Conservation (phyloP, 2,329 filamentous ascomycete genomes). For the Endothia cerciana region DNA sequence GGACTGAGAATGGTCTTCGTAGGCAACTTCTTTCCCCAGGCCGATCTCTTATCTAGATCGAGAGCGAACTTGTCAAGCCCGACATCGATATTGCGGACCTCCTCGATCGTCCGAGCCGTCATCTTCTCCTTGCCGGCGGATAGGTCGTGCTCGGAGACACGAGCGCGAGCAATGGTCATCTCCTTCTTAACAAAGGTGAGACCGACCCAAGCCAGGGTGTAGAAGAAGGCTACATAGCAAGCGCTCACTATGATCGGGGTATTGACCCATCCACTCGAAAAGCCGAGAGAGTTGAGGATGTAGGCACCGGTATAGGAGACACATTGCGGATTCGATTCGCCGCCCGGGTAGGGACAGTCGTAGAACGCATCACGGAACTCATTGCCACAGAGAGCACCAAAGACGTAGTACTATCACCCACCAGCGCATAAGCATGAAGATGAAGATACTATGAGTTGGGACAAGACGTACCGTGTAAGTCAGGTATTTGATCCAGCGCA, state of each 20-base stretch:
- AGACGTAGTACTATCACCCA: constrained; percentile 64
- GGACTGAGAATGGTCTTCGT: constrained; percentile 67
- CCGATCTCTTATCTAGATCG: constrained; percentile 63
- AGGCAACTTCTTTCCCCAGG: constrained; percentile 55
- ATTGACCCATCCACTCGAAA: constrained; percentile 69
- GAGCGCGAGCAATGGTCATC: constrained; percentile 69
- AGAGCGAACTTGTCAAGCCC: constrained; percentile 67
- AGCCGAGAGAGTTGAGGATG: constrained; percentile 70
- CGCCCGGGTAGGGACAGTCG: constrained; percentile 67
- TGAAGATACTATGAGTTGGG: too few species aligned
- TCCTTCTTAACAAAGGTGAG: constrained; percentile 68
- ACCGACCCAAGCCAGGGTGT: constrained; percentile 61
- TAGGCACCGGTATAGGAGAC: constrained; percentile 70
- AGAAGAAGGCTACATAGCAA: constrained; percentile 67
- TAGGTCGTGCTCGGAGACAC: constrained; percentile 61
- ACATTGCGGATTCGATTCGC: constrained; percentile 67
- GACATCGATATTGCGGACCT: constrained; percentile 66
- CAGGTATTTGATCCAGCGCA: constrained; percentile 76
- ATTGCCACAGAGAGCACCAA: constrained; percentile 72
- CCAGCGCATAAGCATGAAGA: constrained; percentile 29
- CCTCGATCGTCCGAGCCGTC: constrained; percentile 52
- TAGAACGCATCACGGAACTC: constrained; percentile 76
- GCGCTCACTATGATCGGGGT: constrained; percentile 67
- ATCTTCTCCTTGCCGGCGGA: constrained; percentile 75
- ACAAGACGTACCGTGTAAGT: constrained; percentile 55